phyloP scores from a whole-genome alignment of 129 eudicot genomes.

The Solidago caesia region DNA sequence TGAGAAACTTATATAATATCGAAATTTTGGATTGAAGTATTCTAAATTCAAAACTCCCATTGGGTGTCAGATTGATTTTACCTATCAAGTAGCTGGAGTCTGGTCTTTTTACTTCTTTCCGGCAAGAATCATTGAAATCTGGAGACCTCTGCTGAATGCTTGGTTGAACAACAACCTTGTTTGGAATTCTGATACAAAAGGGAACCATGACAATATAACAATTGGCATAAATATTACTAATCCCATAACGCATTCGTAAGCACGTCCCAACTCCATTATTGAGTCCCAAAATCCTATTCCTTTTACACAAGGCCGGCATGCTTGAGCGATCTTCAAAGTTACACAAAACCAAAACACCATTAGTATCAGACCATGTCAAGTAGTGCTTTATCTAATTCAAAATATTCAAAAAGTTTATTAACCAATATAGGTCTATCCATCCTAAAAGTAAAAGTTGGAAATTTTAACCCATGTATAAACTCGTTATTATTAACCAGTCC shows the following conservation, averaged over 20 bases:
- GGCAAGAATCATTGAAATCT: conserved; percentile 93
- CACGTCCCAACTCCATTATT: conserved; percentile 81
- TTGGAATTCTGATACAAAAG: conserved; percentile 89
- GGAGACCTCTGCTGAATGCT: conserved; percentile 97
- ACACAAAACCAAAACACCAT: conserved; percentile 5
- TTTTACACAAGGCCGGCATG: conserved; percentile 65
- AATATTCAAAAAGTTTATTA: neutral
- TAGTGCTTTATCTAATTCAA: neutral
- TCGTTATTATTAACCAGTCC: neutral
- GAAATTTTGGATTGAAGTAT: conserved; percentile 16
- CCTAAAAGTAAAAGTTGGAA: neutral
- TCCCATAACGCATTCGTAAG: conserved; percentile 84
- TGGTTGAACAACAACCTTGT: conserved; percentile 83
- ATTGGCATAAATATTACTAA: conserved; percentile 71
- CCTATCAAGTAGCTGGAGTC: conserved; percentile 25
- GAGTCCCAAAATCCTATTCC: conserved; percentile 89
- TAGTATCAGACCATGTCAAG: conserved; percentile 3
- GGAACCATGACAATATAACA: conserved; percentile 88
- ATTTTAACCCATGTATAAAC: neutral
- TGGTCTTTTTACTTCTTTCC: conserved; percentile 65
- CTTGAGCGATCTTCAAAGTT: conserved; percentile 67
- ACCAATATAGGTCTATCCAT: neutral
- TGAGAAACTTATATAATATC: conserved; percentile 1
- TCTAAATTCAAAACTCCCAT: conserved; percentile 26
- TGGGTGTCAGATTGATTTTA: conserved; percentile 6